Evolutionary conservation across 2,329 filamentous ascomycete species (phyloP).

Genomic region (Fusarium bactridioides): DNA sequence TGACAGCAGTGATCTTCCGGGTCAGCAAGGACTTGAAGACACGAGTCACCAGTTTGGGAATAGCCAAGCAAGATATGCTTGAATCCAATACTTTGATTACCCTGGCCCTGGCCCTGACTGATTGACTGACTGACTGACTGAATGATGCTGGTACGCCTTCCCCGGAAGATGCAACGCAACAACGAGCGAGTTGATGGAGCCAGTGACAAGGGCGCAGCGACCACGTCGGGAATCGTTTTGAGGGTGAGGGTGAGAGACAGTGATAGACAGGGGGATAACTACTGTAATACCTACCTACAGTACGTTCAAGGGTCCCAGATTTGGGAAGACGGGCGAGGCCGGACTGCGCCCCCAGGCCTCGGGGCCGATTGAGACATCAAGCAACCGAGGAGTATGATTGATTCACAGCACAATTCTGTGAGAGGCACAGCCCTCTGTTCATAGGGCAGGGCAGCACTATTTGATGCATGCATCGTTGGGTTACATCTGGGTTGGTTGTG

Average conservation of each 20-base stretch:
- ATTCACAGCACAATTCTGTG: neutral
- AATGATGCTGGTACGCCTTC: slow-evolving; percentile 25
- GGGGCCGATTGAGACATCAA: slow-evolving; percentile 35
- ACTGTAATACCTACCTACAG: neutral
- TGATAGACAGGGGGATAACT: neutral
- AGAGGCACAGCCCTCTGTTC: slow-evolving; percentile 28
- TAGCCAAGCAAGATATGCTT: slow-evolving; percentile 15
- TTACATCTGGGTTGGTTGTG: slow-evolving; percentile 19
- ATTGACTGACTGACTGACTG: neutral
- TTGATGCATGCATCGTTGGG: slow-evolving; percentile 9
- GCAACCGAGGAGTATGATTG: slow-evolving; percentile 28
- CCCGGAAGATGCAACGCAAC: slow-evolving; percentile 27
- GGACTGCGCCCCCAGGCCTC: slow-evolving; percentile 37
- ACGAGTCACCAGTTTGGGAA: slow-evolving; percentile 36
- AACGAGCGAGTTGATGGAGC: slow-evolving; percentile 2
- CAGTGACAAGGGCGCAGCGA: slow-evolving; percentile 26
- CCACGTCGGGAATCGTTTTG: slow-evolving; percentile 19
- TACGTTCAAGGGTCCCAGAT: neutral
- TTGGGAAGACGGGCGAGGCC: slow-evolving; percentile 33
- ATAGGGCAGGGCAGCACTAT: slow-evolving; percentile 3
- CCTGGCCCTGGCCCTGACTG: neutral
- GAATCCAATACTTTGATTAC: neutral
- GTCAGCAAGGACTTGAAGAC: slow-evolving; percentile 12
- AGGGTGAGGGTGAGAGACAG: neutral
- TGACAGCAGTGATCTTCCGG: slow-evolving; percentile 41